A percentile compares a stretch with the other conserved stretches of the same genome.
These are phyloP conservation scores for Grosmannia clavigera DNA, from an alignment of 2,329 filamentous ascomycete species.

Conservation along the genomic window DNA sequence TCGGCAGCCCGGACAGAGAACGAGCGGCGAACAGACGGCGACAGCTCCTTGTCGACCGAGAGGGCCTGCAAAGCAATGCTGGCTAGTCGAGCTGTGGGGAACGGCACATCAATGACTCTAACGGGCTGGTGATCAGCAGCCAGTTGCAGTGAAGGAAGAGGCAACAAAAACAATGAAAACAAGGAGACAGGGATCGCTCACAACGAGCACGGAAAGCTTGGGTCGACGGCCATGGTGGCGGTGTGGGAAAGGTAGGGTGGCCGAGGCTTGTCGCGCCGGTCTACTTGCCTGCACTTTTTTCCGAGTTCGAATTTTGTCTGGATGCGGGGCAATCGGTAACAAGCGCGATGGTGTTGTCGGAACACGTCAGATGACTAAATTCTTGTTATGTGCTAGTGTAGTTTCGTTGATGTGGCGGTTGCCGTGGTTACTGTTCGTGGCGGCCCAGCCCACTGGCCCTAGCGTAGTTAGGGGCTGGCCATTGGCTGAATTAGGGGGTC, in stretches of 20 bases:
- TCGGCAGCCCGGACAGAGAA: constrained; percentile 35
- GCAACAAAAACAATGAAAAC: constrained; percentile 15
- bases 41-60: constrained; percentile 80
- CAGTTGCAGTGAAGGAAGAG: not conserved
- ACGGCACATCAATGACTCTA: constrained; percentile 61
- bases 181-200: constrained; percentile 26
- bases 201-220: constrained; percentile 52
- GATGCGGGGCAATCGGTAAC: not conserved
- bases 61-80: constrained; percentile 62
- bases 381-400: not conserved
- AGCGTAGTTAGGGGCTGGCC: constrained; percentile 6
- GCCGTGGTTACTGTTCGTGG: constrained; percentile 7
- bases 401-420: constrained; percentile 5
- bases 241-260: not conserved
- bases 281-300: not conserved
- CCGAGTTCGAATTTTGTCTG: not conserved
- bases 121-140: not conserved
- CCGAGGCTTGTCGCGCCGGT: not conserved
- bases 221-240: constrained; percentile 20
- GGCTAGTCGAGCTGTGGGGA: constrained; percentile 70
- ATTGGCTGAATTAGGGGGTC: constrained; percentile 8
- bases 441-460: not conserved
- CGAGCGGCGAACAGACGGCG: constrained; percentile 62
- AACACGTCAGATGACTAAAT: not conserved
- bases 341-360: not conserved